Conservation (phyloP, 257 asterid genomes). For the Solanum bulbocastanum region DNA sequence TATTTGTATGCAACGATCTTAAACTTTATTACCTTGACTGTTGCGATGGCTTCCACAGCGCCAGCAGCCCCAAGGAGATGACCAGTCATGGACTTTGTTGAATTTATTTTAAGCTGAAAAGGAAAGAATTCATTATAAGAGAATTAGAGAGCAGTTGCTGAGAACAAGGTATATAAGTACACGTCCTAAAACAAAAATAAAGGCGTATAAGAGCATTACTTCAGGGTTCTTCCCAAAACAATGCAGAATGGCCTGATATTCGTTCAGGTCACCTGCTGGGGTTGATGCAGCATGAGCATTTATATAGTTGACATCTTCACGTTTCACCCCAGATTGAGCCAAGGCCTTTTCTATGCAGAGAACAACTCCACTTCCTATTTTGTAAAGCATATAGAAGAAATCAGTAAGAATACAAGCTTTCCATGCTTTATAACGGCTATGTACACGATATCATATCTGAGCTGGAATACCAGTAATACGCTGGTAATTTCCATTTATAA, state of each 20-base stretch:
- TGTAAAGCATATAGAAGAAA: not conserved
- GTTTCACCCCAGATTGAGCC: constrained; percentile 78
- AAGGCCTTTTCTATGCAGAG: constrained; percentile 90
- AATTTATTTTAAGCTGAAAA: constrained; percentile 75
- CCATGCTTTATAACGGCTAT: not conserved
- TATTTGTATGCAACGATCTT: not conserved
- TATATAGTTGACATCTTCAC: constrained; percentile 82
- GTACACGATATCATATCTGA: not conserved
- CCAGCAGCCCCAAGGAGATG: constrained; percentile 98
- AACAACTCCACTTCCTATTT: constrained; percentile 74
- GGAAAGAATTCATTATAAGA: not conserved
- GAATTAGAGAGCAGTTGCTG: not conserved
- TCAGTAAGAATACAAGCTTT: not conserved
- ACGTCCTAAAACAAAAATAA: not conserved
- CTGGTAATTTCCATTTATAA: not conserved
- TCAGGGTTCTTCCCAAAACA: constrained; percentile 83
- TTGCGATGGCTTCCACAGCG: constrained; percentile 91
- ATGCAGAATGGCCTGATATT: constrained; percentile 65
- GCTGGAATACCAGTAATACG: not conserved
- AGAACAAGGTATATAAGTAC: not conserved
- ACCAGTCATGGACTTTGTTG: constrained; percentile 95
- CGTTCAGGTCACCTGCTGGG: constrained; percentile 87
- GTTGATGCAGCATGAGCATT: constrained; percentile 98
- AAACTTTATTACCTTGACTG: constrained; percentile 55
- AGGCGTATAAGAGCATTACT: constrained; percentile 24